Conservation (phyloP, 2,329 filamentous ascomycete genomes). For the Cladosporium phlei region DNA sequence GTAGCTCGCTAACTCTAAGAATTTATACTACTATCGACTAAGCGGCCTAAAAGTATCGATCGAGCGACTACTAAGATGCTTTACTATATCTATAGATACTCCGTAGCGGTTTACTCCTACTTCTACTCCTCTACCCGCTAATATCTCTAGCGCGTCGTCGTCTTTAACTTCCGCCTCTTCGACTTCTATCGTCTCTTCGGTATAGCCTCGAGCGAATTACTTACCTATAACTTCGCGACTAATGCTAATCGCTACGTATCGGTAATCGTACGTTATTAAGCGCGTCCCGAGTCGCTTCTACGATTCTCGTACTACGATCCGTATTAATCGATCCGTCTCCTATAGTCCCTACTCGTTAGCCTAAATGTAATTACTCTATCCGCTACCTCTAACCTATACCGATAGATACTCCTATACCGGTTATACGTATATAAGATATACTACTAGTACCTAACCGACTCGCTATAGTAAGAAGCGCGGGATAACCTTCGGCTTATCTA, state of each 20-base stretch:
- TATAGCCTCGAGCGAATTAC: conserved; percentile 20
- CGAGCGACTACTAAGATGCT: conserved; percentile 22
- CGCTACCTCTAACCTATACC: conserved; percentile 15
- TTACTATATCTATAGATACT: conserved; percentile 21
- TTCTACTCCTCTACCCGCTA: conserved; percentile 13
- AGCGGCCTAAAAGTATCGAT: conserved; percentile 22
- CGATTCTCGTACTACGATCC: conserved; percentile 19
- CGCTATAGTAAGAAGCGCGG: conserved; percentile 22
- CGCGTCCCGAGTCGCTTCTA: conserved; percentile 16
- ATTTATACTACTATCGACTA: conserved; percentile 6
- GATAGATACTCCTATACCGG: conserved; percentile 20
- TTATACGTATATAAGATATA: conserved; percentile 24
- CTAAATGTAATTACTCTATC: conserved; percentile 16
- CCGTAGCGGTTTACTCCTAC: conserved; percentile 16
- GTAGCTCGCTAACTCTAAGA: conserved; percentile 13
- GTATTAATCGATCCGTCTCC: conserved; percentile 17
- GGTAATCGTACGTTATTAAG: conserved; percentile 17
- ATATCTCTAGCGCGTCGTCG: conserved; percentile 20
- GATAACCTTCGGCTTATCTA: conserved; percentile 25
- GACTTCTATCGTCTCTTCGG: conserved; percentile 19
- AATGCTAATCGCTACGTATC: conserved; percentile 18
- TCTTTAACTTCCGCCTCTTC: conserved; percentile 22
- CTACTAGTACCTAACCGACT: conserved; percentile 21
- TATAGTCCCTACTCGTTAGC: conserved; percentile 14
- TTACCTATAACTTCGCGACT: conserved; percentile 16